These are phyloP conservation scores for Inga laurina DNA, from an alignment of 306 rosid species.

Conservation along the genomic window DNA sequence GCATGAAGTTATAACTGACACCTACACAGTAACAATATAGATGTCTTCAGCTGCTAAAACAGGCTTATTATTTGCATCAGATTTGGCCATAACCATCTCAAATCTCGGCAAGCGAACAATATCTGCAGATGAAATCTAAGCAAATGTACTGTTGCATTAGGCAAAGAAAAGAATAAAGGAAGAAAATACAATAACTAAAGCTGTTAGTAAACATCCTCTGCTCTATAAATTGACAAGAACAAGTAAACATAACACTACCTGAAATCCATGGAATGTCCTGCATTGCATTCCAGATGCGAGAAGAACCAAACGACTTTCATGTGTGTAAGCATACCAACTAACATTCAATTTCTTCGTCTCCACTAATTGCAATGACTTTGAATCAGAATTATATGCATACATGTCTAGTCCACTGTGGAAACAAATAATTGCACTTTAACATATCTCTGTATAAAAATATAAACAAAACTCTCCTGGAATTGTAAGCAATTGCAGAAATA, in stretches of 20 bases:
- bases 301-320: conserved; percentile 97
- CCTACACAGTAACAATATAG: conserved; percentile 85
- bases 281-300: conserved; percentile 99
- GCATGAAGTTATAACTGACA: conserved; percentile 29
- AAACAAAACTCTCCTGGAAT: background rate
- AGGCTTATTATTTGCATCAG: conserved; percentile 87
- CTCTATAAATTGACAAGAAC: conserved; percentile 17
- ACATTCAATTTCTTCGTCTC: conserved; percentile 83
- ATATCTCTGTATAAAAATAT: conserved; percentile 25
- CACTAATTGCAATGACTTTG: conserved; percentile 76
- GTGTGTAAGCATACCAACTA: conserved; percentile 92
- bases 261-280: conserved; percentile 93
- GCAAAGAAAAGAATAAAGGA: conserved; percentile 19
- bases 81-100: conserved; percentile 95
- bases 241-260: conserved; percentile 51
- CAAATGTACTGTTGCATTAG: conserved; percentile 44
- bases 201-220: conserved; percentile 9
- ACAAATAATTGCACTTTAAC: conserved; percentile 17
- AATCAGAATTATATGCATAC: conserved; percentile 65
- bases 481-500: conserved; percentile 13
- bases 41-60: conserved; percentile 90
- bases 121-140: conserved; percentile 93
- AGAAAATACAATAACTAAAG: conserved; percentile 17
- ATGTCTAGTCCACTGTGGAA: conserved; percentile 88
- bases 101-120: conserved; percentile 92